Conservation (phyloP, 768 basidiomycete genomes). For the Termitomyces sp. region DNA sequence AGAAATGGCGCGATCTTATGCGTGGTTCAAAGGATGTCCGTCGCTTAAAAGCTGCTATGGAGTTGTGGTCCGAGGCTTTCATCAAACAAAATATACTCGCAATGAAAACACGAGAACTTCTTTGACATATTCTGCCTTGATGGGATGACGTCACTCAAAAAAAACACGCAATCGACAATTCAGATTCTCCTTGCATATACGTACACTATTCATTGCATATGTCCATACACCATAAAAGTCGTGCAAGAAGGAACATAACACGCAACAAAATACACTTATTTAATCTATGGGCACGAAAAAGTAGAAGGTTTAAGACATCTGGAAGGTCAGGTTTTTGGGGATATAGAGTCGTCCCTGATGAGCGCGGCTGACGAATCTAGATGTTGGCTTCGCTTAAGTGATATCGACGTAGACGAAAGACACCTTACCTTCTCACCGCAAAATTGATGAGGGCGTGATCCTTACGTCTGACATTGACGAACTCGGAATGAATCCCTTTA, state of each 20-base stretch:
- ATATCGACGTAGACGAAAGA: not conserved
- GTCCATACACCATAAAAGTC: too few relatives aligned
- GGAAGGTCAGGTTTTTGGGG: not conserved
- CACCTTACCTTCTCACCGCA: not conserved
- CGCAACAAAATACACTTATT: too few relatives aligned
- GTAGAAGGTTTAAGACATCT: too few relatives aligned
- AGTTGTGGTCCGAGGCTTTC: not conserved
- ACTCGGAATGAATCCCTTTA: not conserved
- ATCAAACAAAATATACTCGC: not conserved
- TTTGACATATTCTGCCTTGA: too few relatives aligned
- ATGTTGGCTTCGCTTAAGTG: not conserved
- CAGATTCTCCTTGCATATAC: too few relatives aligned
- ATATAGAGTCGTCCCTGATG: not conserved
- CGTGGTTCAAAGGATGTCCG: not conserved
- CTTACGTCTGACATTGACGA: not conserved
- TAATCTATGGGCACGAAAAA: too few relatives aligned
- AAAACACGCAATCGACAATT: too few relatives aligned
- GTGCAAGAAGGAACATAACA: too few relatives aligned
- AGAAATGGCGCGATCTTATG: slow-evolving; percentile 4
- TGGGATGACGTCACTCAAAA: too few relatives aligned
- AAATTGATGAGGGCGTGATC: not conserved
- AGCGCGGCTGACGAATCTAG: not conserved
- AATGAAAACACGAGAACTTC: too few relatives aligned
- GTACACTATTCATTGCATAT: too few relatives aligned
- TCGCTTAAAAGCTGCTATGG: not conserved